Evolutionary conservation across 805 yeast genomes (phyloP).

Genomic region (Alloascoidea africana): DNA sequence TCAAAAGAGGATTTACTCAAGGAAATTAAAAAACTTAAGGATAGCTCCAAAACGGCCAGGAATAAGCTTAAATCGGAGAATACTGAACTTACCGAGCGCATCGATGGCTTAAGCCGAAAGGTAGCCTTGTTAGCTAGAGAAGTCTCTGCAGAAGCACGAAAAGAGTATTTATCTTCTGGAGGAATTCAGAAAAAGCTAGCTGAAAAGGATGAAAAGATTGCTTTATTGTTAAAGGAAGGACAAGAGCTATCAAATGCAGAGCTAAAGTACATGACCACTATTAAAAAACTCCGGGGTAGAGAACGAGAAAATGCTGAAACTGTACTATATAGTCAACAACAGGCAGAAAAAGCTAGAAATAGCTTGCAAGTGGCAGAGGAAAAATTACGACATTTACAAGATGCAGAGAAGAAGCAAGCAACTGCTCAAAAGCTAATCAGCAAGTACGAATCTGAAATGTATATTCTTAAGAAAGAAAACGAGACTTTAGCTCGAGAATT

Average conservation of each 20-base stretch:
- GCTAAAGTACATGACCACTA: constrained; percentile 45
- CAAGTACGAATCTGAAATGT: constrained; percentile 6
- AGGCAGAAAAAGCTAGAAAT: constrained; percentile 23
- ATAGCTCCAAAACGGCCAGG: constrained; percentile 8
- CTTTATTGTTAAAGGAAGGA: constrained; percentile 61
- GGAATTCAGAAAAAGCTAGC: constrained; percentile 18
- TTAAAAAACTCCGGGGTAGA: constrained; percentile 42
- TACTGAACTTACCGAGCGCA: constrained; percentile 6
- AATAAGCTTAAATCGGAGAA: constrained; percentile 3
- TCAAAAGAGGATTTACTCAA: constrained; percentile 7
- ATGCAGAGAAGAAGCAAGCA: constrained; percentile 9
- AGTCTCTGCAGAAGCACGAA: constrained; percentile 1
- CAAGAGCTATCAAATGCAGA: constrained; percentile 59
- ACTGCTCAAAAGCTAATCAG: constrained; percentile 8
- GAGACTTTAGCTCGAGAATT: constrained; percentile 13
- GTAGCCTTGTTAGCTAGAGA: background rate
- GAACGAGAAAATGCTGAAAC: constrained; percentile 24
- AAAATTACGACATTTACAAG: constrained; percentile 7
- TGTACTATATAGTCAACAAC: constrained; percentile 14
- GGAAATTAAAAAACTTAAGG: constrained; percentile 17
- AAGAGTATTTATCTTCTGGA: constrained; percentile 3
- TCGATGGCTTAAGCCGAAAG: constrained; percentile 4
- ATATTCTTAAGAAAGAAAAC: constrained; percentile 6
- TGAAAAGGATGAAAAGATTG: constrained; percentile 45
- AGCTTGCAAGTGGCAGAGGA: constrained; percentile 9